Evolutionary conservation across 805 yeast genomes (phyloP), one percentile per base, ranked within the genome.

Genomic region (Candida vaughaniae): DNA sequence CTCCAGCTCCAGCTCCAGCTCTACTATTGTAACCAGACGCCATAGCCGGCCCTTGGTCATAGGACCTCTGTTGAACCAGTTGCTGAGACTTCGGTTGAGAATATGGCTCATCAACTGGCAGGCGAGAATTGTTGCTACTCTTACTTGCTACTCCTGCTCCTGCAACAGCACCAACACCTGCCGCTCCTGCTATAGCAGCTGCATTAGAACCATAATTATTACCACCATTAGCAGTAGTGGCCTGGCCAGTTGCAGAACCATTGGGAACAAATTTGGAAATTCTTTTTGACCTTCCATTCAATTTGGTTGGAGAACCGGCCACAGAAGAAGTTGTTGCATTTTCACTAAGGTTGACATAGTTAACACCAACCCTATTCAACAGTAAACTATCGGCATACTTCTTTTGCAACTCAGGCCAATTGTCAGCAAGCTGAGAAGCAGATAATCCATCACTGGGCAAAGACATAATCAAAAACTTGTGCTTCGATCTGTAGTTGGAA

Each of bases 391-490:
- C 59, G 55, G 76, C 73, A 60, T 68, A 69, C 56, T 73, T 75
- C 25, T 73, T 57, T 57, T 82, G 89, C 57, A 88, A 72, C 38
- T 73, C 66, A 16, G 84, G 56, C 96, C 96, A 89, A 51, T 74
- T 63, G 31, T 79, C 81, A 31, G 86, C 77, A 36, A 86, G 80
- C 47, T 58, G 67, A 23, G 73, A 55, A 29, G 73, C 66, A 37
- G 76, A 78, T 42, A 76, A 56, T 36, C 73, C 77, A 19, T 84
- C 82, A 42, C 87, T 77, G 33, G 96, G 95, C 47, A 89, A 73
- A 16, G 93, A 78, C 48, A 90, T 88, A 41, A 93, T 80, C 55
- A 91, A 77, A 60, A 93, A 93, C 68, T 93, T 93, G 66, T 93
- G 98, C 60, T 81, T 85, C 63, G 95, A 84, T 62, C 80, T 83